Percentiles rank a stretch among this genome's conserved stretches.
Conservation (phyloP, 495 filamentous ascomycete genomes). For the Trichoderma virens region DNA sequence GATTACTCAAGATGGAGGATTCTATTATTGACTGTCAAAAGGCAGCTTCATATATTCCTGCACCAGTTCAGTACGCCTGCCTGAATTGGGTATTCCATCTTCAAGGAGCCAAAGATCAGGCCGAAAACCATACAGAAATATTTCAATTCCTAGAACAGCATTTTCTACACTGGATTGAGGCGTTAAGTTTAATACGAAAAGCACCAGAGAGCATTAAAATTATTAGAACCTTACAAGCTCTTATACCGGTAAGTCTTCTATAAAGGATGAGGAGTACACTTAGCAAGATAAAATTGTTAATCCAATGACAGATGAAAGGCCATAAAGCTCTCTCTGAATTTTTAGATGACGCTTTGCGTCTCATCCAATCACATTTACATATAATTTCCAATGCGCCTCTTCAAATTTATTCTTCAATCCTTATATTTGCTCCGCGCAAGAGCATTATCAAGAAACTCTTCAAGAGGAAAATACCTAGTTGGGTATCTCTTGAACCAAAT, state of each 20-base stretch:
- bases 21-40: background rate
- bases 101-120: constrained; percentile 11
- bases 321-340: background rate
- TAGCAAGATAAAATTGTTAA: background rate
- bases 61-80: constrained; percentile 24
- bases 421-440: constrained; percentile 8
- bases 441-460: constrained; percentile 10
- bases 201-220: background rate
- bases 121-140: constrained; percentile 13
- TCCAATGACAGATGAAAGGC: background rate
- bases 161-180: constrained; percentile 30
- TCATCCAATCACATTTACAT: background rate
- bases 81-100: constrained; percentile 37
- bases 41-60: constrained; percentile 16
- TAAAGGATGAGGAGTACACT: background rate
- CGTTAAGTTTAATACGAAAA: constrained; percentile 19
- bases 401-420: constrained; percentile 9
- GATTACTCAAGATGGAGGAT: background rate
- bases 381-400: background rate
- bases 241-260: background rate
- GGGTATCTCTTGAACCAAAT: background rate
- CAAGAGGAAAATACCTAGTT: background rate
- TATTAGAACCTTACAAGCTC: background rate
- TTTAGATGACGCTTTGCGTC: background rate
- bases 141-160: constrained; percentile 22